phyloP scores from a whole-genome alignment of 1,284 basidiomycete species.

The Microbotryum scabiosae region DNA sequence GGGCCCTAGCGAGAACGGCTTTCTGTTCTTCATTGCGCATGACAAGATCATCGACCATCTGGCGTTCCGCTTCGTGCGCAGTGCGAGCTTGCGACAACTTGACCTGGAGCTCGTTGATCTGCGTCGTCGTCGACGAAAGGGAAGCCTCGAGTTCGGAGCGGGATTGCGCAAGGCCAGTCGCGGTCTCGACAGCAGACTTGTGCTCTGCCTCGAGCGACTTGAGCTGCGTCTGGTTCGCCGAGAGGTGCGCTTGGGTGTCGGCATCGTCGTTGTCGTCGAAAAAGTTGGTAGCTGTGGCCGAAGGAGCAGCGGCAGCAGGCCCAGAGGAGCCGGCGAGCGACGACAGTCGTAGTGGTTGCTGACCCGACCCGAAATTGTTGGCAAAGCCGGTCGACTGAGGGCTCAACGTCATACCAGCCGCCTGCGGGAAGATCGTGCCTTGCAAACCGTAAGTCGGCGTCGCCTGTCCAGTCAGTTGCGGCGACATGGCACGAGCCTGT shows the following conservation, averaged over 20 bases:
- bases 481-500: background rate
- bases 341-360: background rate
- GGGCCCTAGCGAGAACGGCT: conserved; percentile 63
- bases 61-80: conserved; percentile 76
- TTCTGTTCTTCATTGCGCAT: conserved; percentile 64
- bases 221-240: background rate
- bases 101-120: conserved; percentile 42
- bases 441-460: conserved; percentile 5
- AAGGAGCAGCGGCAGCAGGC: background rate
- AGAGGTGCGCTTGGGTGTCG: conserved; percentile 12
- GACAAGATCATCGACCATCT: conserved; percentile 62
- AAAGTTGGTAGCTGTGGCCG: conserved; percentile 9
- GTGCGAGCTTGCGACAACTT: conserved; percentile 46
- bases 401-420: conserved; percentile 10
- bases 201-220: conserved; percentile 65
- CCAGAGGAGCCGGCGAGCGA: background rate
- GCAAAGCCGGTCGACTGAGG: conserved; percentile 17
- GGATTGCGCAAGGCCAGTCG: conserved; percentile 37
- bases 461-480: background rate
- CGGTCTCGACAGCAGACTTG: conserved; percentile 57
- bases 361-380: conserved; percentile 12
- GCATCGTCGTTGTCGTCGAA: conserved; percentile 32
- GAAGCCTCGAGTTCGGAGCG: conserved; percentile 40
- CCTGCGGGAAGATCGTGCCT: conserved; percentile 24
- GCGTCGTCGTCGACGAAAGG: conserved; percentile 55